Evolutionary conservation across 2,329 filamentous ascomycete genomes (phyloP).

Genomic region (Fusarium hainanense): DNA sequence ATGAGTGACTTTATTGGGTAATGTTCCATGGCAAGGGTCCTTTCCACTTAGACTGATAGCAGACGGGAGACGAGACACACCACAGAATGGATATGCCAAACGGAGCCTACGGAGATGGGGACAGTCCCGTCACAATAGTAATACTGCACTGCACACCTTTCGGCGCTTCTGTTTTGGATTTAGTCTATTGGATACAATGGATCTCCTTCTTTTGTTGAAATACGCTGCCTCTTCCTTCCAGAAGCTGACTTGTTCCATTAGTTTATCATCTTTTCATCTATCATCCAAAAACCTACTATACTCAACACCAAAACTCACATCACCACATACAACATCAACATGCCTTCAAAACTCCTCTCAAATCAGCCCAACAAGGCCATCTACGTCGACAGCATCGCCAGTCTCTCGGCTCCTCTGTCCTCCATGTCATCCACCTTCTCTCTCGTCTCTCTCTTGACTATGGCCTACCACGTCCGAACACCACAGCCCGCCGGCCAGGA

Average conservation of each 20-base stretch:
- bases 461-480: constrained; percentile 48
- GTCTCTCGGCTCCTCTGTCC: constrained; percentile 48
- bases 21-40: constrained; percentile 19
- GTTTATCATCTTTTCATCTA: constrained; percentile 7
- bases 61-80: constrained; percentile 8
- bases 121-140: constrained; percentile 1
- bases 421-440: constrained; percentile 48
- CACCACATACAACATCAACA: background rate
- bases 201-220: constrained; percentile 22
- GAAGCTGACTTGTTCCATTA: constrained; percentile 26
- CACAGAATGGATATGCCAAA: constrained; percentile 26
- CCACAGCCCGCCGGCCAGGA: constrained; percentile 43
- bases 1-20: constrained; percentile 45
- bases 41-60: background rate
- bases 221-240: constrained; percentile 30
- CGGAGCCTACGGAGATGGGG: constrained; percentile 39
- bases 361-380: constrained; percentile 35
- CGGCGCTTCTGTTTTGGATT: constrained; percentile 26
- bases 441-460: constrained; percentile 50
- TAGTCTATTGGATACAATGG: constrained; percentile 21
- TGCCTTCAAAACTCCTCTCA: constrained; percentile 39
- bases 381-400: constrained; percentile 46
- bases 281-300: background rate
- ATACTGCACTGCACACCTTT: background rate
- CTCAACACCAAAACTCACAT: constrained; percentile 9